phyloP scores from a whole-genome alignment of 441 rosid species.

The Sinapis alba region DNA sequence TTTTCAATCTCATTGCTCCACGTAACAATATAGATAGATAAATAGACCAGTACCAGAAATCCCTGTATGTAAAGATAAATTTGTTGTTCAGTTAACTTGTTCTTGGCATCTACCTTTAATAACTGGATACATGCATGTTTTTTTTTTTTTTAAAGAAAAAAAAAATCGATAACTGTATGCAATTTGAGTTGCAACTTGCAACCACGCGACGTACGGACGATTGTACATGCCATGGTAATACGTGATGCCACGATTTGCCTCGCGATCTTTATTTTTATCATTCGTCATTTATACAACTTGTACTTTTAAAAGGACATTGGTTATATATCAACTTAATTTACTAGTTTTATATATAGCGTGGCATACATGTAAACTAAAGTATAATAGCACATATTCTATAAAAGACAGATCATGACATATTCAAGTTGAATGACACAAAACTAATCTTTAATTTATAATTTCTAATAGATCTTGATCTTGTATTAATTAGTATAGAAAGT shows the following conservation, averaged over 20 bases:
- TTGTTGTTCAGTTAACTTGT: background rate
- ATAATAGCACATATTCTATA: background rate
- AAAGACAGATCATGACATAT: background rate
- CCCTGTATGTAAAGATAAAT: background rate
- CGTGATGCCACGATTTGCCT: slow-evolving; percentile 30
- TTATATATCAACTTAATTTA: background rate
- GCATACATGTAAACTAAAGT: background rate
- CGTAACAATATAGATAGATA: background rate
- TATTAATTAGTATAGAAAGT: background rate
- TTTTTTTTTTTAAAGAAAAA: background rate
- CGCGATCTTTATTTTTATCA: slow-evolving; percentile 13
- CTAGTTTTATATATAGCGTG: background rate
- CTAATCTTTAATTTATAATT: background rate
- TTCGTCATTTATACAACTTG: background rate
- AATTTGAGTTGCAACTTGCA: background rate
- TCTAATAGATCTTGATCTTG: background rate
- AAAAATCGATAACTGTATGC: background rate
- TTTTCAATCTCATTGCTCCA: background rate
- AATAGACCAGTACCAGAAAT: background rate
- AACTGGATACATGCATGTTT: background rate
- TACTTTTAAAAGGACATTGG: background rate
- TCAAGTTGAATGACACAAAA: background rate
- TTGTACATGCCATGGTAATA: background rate
- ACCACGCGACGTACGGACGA: slow-evolving; percentile 1
- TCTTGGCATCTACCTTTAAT: background rate